Evolutionary conservation across 2,329 filamentous ascomycete genomes (phyloP).

Genomic region (Tolypocladium sp.): DNA sequence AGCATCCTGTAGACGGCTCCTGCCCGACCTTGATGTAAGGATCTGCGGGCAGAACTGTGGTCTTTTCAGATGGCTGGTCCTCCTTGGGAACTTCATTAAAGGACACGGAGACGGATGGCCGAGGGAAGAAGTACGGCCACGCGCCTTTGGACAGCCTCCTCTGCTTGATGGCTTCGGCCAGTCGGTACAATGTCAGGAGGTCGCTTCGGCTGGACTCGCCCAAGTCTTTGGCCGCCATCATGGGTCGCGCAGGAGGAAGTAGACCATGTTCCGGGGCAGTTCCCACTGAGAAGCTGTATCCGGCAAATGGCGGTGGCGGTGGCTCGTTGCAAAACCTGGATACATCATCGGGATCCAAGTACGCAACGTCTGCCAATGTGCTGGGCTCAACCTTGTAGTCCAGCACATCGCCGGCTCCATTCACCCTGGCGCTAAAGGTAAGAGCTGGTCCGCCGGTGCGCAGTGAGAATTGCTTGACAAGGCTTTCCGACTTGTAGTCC

Average conservation of each 20-base stretch:
- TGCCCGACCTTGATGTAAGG: slow-evolving; percentile 36
- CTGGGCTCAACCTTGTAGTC: slow-evolving; percentile 46
- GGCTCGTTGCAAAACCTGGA: slow-evolving; percentile 31
- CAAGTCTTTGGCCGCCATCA: slow-evolving; percentile 34
- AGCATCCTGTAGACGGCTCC: slow-evolving; percentile 19
- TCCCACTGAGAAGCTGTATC: slow-evolving; percentile 19
- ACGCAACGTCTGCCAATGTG: slow-evolving; percentile 44
- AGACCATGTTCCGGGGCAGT: slow-evolving; percentile 7
- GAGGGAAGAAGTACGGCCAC: slow-evolving; percentile 36
- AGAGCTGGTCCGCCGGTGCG: slow-evolving; percentile 40
- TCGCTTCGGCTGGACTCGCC: slow-evolving; percentile 32
- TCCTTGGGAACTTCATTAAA: slow-evolving; percentile 24
- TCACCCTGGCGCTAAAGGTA: slow-evolving; percentile 53
- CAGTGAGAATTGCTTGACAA: slow-evolving; percentile 47
- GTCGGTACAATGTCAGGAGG: slow-evolving; percentile 35
- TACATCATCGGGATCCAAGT: slow-evolving; percentile 44
- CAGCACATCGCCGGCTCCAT: slow-evolving; percentile 41
- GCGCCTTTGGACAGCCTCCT: slow-evolving; percentile 37
- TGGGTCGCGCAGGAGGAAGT: slow-evolving; percentile 25
- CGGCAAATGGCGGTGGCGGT: slow-evolving; percentile 8
- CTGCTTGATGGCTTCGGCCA: slow-evolving; percentile 36
- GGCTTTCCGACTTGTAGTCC: slow-evolving; percentile 22
- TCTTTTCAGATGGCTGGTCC: slow-evolving; percentile 1
- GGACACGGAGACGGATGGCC: slow-evolving; percentile 32
- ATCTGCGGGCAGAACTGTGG: slow-evolving; percentile 29